These are phyloP conservation scores for Fusarium hainanense DNA, from an alignment of 2,329 filamentous ascomycete species.

Conservation along the genomic window DNA sequence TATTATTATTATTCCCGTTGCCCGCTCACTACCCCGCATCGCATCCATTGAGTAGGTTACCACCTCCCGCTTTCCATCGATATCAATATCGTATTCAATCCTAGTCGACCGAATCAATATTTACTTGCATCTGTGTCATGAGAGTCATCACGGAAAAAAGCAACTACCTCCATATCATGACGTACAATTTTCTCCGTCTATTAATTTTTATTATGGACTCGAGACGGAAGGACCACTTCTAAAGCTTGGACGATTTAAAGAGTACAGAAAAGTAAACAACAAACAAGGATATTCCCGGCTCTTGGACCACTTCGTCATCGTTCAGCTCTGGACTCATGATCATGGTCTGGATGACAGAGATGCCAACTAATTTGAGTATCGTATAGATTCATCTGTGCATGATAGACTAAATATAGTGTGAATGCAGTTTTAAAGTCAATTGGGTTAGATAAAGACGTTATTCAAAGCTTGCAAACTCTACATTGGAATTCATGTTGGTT, in stretches of 20 bases:
- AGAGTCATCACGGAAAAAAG: not conserved
- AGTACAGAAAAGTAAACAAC: conserved; percentile 14
- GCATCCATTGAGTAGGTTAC: not conserved
- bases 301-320: not conserved
- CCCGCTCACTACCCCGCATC: conserved; percentile 2
- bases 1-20: not conserved
- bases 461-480: not conserved
- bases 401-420: not conserved
- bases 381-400: not conserved
- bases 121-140: conserved; percentile 1
- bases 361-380: not conserved
- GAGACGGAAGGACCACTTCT: not conserved
- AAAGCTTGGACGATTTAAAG: not conserved
- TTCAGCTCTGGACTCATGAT: conserved; percentile 14
- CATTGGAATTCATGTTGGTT: conserved; percentile 1
- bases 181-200: not conserved
- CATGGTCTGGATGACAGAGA: not conserved
- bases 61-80: not conserved
- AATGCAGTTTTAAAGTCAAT: not conserved
- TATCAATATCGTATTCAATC: not conserved
- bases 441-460: not conserved
- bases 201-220: conserved; percentile 1
- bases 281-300: conserved; percentile 21
- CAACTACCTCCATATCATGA: not conserved
- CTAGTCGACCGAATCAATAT: not conserved